phyloP scores from a whole-genome alignment of 164 flowering plant genomes.

The Berberis vulgaris region DNA sequence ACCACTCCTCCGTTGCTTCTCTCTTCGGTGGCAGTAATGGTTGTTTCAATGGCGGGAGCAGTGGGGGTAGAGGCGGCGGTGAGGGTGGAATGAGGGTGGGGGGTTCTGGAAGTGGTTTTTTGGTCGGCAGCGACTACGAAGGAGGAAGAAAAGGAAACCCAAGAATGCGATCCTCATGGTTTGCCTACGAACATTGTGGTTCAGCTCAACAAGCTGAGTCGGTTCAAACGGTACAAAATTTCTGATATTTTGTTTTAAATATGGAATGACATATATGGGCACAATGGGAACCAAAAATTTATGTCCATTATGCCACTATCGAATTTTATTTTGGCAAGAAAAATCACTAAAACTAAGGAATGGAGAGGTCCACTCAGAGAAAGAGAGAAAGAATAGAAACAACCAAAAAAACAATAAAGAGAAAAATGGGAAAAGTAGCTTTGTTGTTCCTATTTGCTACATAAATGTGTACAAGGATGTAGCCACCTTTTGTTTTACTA shows the following conservation, averaged over 20 bases:
- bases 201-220: slow-evolving; percentile 69
- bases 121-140: slow-evolving; percentile 47
- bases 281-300: too few relatives aligned
- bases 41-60: slow-evolving; percentile 22
- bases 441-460: too few relatives aligned
- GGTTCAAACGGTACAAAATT: slow-evolving; percentile 71
- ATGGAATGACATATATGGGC: too few relatives aligned
- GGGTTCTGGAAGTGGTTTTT: slow-evolving; percentile 49
- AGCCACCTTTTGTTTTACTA: too few relatives aligned
- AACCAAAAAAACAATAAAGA: too few relatives aligned
- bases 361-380: too few relatives aligned
- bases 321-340: too few relatives aligned
- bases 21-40: slow-evolving; percentile 17
- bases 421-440: too few relatives aligned
- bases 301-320: too few relatives aligned
- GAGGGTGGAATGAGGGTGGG: slow-evolving; percentile 28
- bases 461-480: too few relatives aligned
- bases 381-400: too few relatives aligned
- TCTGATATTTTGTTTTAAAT: slow-evolving; percentile 70
- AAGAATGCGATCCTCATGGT: slow-evolving; percentile 86
- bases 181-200: slow-evolving; percentile 67
- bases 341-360: too few relatives aligned
- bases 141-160: slow-evolving; percentile 30
- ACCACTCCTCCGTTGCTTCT: slow-evolving; percentile 11
- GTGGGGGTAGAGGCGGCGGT: slow-evolving; percentile 26